Evolutionary conservation across 2,329 filamentous ascomycete genomes (phyloP), one percentile per base, ranked within the genome.

Genomic region (Apiospora malaysiana): DNA sequence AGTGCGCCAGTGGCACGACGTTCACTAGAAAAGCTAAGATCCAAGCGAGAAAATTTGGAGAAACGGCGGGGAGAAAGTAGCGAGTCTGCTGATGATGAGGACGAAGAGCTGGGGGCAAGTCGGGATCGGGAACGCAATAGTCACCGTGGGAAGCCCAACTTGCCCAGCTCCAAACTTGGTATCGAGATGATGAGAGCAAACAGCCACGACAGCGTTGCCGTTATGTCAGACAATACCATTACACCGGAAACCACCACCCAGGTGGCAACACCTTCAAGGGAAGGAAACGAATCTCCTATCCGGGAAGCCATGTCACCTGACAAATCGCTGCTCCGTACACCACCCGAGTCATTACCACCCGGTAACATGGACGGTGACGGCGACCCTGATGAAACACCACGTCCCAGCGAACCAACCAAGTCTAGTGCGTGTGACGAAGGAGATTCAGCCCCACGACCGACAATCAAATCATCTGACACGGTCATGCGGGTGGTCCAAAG

Each of bases 181-280:
- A 96, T 94, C 68, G 95, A 98, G 81, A 98, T 98, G 95, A 95
- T 98, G 94, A 91, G 95, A 66, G 97, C 95, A 25, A 97, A 97
- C 80, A 97, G 94, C 78, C 92, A 95, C 76, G 95, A 97, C 67
- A 97, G 95, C 77, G 89, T 93, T 70, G 85, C 85, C 1, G 69
- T 87, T 16, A 81, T 82, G 14, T 86, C 87, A 2, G 87, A 88
- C 66, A 85, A 82, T 74, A 84, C 84, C 18, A 68, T 46, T 23
- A 43, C 65, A 21, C 80, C 84, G 0, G 87, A 88, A 73, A 83
- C 85, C n/a, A 79, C 83, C n/a, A 87, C 86, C 4, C 85, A 87
- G 76, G 83, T 86, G 16, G 86, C 84, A 10, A 88, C 85, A 21
- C 86, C 87, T 1, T 84, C 81, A 2, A 82, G 82, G 56, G 85